A percentile compares a stretch with the other conserved stretches of the same genome.
Evolutionary conservation across 2,329 filamentous ascomycete genomes (phyloP).

Genomic region (Exophiala dermatitidis): DNA sequence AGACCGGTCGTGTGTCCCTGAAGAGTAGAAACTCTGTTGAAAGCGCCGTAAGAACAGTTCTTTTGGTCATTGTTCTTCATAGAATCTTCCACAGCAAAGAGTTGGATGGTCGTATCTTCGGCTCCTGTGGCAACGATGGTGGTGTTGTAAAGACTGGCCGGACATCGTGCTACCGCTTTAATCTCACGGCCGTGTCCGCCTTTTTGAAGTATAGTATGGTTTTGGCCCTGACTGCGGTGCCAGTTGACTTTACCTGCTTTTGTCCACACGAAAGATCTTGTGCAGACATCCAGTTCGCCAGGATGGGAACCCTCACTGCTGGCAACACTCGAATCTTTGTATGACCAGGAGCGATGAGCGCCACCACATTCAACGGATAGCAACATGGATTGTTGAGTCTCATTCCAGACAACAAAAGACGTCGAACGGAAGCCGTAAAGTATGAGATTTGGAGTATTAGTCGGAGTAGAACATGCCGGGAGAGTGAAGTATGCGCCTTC

Average conservation of each 20-base stretch:
- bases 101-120: constrained; percentile 67
- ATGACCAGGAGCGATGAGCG: constrained; percentile 70
- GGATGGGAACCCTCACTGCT: constrained; percentile 6
- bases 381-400: constrained; percentile 61
- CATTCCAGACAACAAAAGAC: constrained; percentile 75
- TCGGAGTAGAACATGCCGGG: constrained; percentile 20
- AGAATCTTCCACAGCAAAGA: constrained; percentile 43
- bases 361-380: constrained; percentile 75
- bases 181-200: constrained; percentile 87
- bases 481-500: constrained; percentile 60
- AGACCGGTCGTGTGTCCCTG: constrained; percentile 77
- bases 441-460: constrained; percentile 47
- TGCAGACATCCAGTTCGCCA: background rate
- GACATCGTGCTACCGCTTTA: constrained; percentile 51
- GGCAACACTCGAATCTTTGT: constrained; percentile 30
- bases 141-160: constrained; percentile 8
- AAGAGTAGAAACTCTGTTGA: constrained; percentile 42
- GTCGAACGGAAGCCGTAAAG: constrained; percentile 76
- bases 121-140: constrained; percentile 58
- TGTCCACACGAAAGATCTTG: constrained; percentile 61
- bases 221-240: constrained; percentile 35
- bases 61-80: background rate
- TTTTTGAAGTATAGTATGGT: constrained; percentile 48
- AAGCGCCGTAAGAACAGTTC: background rate
- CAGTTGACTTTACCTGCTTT: constrained; percentile 54